These are phyloP conservation scores for Micractinium conductrix DNA, from an alignment of 139 green algal species.

Conservation along the genomic window DNA sequence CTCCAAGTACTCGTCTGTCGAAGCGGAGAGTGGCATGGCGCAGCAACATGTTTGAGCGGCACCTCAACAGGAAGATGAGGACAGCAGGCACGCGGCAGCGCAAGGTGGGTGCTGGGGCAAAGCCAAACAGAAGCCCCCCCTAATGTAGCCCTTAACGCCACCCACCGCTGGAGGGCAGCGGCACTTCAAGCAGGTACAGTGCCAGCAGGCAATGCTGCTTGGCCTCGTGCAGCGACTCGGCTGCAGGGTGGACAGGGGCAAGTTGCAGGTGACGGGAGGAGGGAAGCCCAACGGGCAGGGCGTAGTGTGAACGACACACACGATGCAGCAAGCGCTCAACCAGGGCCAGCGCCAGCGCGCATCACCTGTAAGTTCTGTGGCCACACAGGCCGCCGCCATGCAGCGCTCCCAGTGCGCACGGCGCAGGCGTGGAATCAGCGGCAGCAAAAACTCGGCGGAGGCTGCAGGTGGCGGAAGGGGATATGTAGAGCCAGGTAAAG, in stretches of 20 bases:
- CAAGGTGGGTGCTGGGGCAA: neutral
- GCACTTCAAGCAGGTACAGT: conserved; percentile 46
- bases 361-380: conserved; percentile 13
- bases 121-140: neutral
- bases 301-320: neutral
- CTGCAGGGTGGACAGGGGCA: conserved; percentile 2
- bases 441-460: neutral
- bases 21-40: too few species aligned
- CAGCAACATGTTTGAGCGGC: neutral
- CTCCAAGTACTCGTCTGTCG: conserved; percentile 8
- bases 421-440: conserved; percentile 24
- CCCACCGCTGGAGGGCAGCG: conserved; percentile 43
- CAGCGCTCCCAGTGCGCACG: conserved; percentile 49
- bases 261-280: too few species aligned
- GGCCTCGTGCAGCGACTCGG: conserved; percentile 8
- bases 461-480: too few species aligned
- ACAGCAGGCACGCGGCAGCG: too few species aligned
- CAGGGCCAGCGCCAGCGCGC: neutral
- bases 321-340: neutral
- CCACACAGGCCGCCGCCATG: conserved; percentile 41
- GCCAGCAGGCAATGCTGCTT: conserved; percentile 35
- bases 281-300: too few species aligned
- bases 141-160: too few species aligned
- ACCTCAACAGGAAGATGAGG: neutral
- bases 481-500: too few species aligned